Evolutionary conservation across 2,329 filamentous ascomycete species (phyloP).

Genomic region (Phoma sp.): DNA sequence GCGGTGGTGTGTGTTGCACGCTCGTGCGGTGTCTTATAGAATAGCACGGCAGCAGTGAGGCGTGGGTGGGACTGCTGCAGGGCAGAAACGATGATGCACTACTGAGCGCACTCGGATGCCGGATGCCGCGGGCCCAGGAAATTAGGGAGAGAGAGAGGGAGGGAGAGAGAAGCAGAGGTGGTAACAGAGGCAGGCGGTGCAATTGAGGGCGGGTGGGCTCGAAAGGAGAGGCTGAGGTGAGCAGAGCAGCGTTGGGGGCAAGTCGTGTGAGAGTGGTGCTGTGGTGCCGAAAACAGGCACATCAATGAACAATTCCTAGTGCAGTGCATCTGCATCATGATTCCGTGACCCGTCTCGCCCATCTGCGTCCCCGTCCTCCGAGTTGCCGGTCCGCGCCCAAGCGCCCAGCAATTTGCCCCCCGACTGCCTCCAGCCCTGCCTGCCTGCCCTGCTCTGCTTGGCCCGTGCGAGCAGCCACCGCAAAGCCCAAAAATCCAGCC

Average conservation of each 20-base stretch:
- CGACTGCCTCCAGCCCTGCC: background rate
- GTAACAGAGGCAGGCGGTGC: conserved; percentile 1
- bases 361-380: background rate
- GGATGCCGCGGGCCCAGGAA: conserved; percentile 39
- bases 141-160: conserved; percentile 35
- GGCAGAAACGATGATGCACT: conserved; percentile 2
- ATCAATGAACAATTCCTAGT: background rate
- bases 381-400: background rate
- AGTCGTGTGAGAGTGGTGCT: conserved; percentile 44
- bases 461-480: too few species aligned
- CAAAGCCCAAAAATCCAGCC: too few species aligned
- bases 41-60: background rate
- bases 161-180: conserved; percentile 25
- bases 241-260: conserved; percentile 31
- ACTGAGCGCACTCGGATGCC: conserved; percentile 26
- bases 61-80: conserved; percentile 1
- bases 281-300: conserved; percentile 19
- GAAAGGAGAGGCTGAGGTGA: conserved; percentile 45
- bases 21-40: conserved; percentile 4
- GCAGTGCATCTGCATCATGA: conserved; percentile 27
- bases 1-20: conserved; percentile 12
- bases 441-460: background rate
- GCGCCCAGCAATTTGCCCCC: conserved; percentile 11
- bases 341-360: conserved; percentile 10
- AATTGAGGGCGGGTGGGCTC: conserved; percentile 1